A percentile compares a stretch with the other conserved stretches of the same genome.
Evolutionary conservation across 2,329 filamentous ascomycete genomes (phyloP).

Genomic region (Colletotrichum tabaci): DNA sequence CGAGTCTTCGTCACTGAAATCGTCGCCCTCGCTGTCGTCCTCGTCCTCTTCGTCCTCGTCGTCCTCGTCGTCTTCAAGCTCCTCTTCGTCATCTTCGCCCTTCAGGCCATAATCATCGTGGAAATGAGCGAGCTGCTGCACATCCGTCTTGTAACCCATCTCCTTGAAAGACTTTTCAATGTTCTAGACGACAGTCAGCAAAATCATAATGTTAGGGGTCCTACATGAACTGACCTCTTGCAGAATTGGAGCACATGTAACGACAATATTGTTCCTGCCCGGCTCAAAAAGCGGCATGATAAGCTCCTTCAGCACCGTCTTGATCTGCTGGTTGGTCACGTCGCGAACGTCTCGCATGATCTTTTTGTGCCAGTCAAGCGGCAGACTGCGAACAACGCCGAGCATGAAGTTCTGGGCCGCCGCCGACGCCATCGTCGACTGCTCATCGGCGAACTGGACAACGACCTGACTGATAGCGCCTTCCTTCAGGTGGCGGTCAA

Average conservation of each 20-base stretch:
- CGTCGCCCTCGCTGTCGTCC: conserved; percentile 63
- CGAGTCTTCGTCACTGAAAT: conserved; percentile 54
- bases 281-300: conserved; percentile 86
- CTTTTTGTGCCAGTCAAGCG: conserved; percentile 82
- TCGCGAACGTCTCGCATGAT: conserved; percentile 83
- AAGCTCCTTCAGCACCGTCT: conserved; percentile 79
- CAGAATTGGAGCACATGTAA: conserved; percentile 90
- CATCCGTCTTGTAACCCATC: conserved; percentile 84
- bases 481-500: conserved; percentile 88
- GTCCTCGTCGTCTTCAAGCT: conserved; percentile 68
- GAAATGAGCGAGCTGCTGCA: conserved; percentile 83
- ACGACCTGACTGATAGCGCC: conserved; percentile 93
- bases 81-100: conserved; percentile 71
- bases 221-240: conserved; percentile 75
- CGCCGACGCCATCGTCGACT: conserved; percentile 86
- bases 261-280: conserved; percentile 84
- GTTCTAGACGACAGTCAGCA: conserved; percentile 63
- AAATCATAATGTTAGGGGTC: not conserved
- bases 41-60: conserved; percentile 71
- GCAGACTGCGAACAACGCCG: conserved; percentile 82
- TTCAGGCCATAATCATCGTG: conserved; percentile 91
- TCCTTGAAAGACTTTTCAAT: conserved; percentile 81
- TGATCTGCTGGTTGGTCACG: conserved; percentile 84
- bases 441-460: conserved; percentile 87
- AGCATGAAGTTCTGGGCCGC: conserved; percentile 88